Percentiles rank a stretch among this genome's conserved stretches.
Conservation (phyloP, 495 filamentous ascomycete species). For the Penicillium waksmanii region DNA sequence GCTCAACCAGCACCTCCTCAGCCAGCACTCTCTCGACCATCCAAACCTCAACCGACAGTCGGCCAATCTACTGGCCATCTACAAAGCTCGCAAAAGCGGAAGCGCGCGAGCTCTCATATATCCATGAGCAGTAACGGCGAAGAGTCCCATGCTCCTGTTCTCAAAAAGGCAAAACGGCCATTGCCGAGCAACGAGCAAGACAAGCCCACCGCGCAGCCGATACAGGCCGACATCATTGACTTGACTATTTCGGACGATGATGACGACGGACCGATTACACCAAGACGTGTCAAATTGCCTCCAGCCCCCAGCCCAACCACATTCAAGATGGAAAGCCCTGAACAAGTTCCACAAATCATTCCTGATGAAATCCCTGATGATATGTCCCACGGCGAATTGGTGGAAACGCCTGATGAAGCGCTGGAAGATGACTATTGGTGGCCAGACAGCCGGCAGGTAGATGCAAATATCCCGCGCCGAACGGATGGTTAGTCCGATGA, state of each 20-base stretch:
- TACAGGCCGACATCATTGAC: conserved; percentile 24
- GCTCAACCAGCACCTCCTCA: neutral
- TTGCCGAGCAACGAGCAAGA: conserved; percentile 10
- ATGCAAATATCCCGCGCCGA: conserved; percentile 33
- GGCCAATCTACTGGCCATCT: neutral
- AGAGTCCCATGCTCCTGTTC: conserved; percentile 1
- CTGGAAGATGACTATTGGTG: conserved; percentile 53
- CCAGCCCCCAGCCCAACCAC: neutral
- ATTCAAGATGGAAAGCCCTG: neutral
- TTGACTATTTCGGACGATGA: conserved; percentile 36
- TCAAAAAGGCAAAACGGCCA: conserved; percentile 12
- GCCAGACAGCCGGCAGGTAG: conserved; percentile 36
- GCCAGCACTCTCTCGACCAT: neutral
- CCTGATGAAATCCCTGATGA: neutral
- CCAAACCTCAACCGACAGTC: neutral
- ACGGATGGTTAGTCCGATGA: neutral
- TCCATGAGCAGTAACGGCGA: conserved; percentile 28
- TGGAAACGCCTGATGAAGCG: neutral
- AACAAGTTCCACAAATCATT: neutral
- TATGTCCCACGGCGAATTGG: neutral
- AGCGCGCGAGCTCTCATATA: conserved; percentile 20
- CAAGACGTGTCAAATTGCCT: neutral
- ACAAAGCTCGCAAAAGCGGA: neutral
- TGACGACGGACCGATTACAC: neutral
- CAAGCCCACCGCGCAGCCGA: conserved; percentile 4